Base-by-base conservation (phyloP, 2,329 filamentous ascomycete species). In the Bipolaris oryzae region DNA sequence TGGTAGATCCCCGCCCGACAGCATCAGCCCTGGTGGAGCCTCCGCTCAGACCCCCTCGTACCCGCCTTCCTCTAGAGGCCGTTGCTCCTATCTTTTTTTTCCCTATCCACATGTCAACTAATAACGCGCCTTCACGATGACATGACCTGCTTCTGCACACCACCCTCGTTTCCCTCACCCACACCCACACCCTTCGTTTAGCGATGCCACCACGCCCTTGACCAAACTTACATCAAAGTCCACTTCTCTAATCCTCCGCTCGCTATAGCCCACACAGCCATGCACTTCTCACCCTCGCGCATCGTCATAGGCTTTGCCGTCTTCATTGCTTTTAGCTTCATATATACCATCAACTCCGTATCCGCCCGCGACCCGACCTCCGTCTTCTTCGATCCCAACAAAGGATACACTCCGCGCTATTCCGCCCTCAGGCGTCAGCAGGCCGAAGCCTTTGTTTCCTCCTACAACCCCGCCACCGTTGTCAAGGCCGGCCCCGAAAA, bases 361-460 rank as follows among this genome's bases (percentile, higher is more conserved):
- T 68, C 67, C 13, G 62, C 67, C 5, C 70, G 68, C 55, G 74
- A 75, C 50, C 74, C 74, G 1, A 76, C 73, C 6, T 75, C 73
- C 28, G 35, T 72, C 41, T 76, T 75, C 67, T 76, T 76, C 69
- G 68, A 70, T 38, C 65, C 72, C 9, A 58, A 59, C 15, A 67
- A 62, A 43, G 74, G 67, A 25, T 76, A 75, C 44, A 56, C 63
- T n/a, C 72, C 72, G 2, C 57, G 42, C 47, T 76, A 76, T 58
- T 76, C 73, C 7, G 50, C 65, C 11, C 53, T 74, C 11, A 64
- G 73, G 25, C 68, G 64, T 21, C 50, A 69, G 15, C 67, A 75
- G 52, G 74, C 74, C 48, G 64, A 69, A 16, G 58, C 54, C 10
- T 75, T 68, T 49, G 60, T 75, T 20, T 39, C 58, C 16, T 48